phyloP scores from a whole-genome alignment of 1,284 basidiomycete genomes.

The Butyriboletus pseudospeciosus region DNA sequence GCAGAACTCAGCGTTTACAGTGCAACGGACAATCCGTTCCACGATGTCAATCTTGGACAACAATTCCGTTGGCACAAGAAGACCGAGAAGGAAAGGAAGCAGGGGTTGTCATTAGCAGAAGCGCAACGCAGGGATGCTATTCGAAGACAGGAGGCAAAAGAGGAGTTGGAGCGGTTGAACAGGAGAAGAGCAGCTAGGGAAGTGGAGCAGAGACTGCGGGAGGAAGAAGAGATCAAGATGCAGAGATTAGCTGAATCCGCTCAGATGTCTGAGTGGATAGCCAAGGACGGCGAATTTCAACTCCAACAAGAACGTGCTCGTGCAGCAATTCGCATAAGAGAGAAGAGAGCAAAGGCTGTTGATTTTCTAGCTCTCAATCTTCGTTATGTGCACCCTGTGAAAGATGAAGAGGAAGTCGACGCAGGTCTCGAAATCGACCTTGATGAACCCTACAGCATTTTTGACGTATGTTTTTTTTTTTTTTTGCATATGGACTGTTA shows the following conservation, averaged over 20 bases:
- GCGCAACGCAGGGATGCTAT: slow-evolving; percentile 76
- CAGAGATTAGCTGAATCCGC: slow-evolving; percentile 87
- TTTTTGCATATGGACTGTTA: background rate
- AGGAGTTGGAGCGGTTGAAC: slow-evolving; percentile 91
- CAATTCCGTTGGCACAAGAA: slow-evolving; percentile 99
- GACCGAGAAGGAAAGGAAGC: slow-evolving; percentile 89
- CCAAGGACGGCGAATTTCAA: slow-evolving; percentile 96
- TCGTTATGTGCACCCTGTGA: slow-evolving; percentile 74
- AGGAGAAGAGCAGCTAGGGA: slow-evolving; percentile 88
- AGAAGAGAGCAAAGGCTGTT: slow-evolving; percentile 93
- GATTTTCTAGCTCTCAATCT: slow-evolving; percentile 93
- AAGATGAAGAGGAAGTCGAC: slow-evolving; percentile 66
- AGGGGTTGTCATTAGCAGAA: slow-evolving; percentile 79
- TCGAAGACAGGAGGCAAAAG: slow-evolving; percentile 85
- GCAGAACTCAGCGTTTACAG: slow-evolving; percentile 92
- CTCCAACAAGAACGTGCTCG: slow-evolving; percentile 89
- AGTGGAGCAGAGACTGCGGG: slow-evolving; percentile 78
- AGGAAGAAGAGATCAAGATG: slow-evolving; percentile 90
- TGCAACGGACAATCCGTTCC: slow-evolving; percentile 94
- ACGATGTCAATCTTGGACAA: slow-evolving; percentile 92
- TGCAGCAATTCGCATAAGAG: slow-evolving; percentile 90
- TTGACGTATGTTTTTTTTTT: slow-evolving; percentile 58
- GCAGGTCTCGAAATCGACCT: slow-evolving; percentile 95
- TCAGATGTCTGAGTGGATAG: slow-evolving; percentile 97
- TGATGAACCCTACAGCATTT: slow-evolving; percentile 96